Base-by-base conservation (phyloP, 2,329 filamentous ascomycete species). In the Gnomoniopsis smithogilvyi region DNA sequence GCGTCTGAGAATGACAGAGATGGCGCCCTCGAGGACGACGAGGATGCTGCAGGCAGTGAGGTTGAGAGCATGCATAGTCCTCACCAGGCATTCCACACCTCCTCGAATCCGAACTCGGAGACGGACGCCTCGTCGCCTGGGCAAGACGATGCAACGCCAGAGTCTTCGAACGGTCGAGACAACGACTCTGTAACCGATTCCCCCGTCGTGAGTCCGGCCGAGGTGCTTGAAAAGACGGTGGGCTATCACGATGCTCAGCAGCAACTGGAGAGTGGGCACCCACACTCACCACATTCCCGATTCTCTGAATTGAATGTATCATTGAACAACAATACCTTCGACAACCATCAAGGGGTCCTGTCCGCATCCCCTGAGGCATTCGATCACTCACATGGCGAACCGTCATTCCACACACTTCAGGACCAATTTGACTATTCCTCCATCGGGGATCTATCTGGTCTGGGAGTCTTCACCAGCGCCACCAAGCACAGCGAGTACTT, bases 91-190 rank as follows among this genome's bases (percentile, higher is more conserved):
- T 64, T 69, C n/a, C 69, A 72, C 54, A 67, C 72, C 45, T 76
- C 74, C 1, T 73, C 73, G 3, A 74, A 73, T 47, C 58, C 67
- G 14, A 74, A 76, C 56, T 70, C 72, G 38, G 56, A 66, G 24
- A 45, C 67, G 51, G 67, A 63, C 51, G 67, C 62, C 50, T 66
- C 67, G 24, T 60, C 64, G 12, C 62, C 66, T 15, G 64, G 68
- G 17, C 51, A 47, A 14, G 53, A 55, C n/a, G 22, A 45, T 21
- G 51, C 58, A 19, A 49, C 51, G 19, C 52, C 51, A 26, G 45
- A 46, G 19, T 55, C 58, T 17, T 43, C 51, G 17, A 38, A 50
- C 11, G 53, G 38, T 24, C 57, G 56, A 15, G 57, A 53, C 24
- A 54, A 54, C 21, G 56, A 62, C 14, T 53, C n/a, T 46, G 22